These are phyloP conservation scores for Elsinoe batatas DNA, from an alignment of 2,329 filamentous ascomycete species.

Conservation along the genomic window DNA sequence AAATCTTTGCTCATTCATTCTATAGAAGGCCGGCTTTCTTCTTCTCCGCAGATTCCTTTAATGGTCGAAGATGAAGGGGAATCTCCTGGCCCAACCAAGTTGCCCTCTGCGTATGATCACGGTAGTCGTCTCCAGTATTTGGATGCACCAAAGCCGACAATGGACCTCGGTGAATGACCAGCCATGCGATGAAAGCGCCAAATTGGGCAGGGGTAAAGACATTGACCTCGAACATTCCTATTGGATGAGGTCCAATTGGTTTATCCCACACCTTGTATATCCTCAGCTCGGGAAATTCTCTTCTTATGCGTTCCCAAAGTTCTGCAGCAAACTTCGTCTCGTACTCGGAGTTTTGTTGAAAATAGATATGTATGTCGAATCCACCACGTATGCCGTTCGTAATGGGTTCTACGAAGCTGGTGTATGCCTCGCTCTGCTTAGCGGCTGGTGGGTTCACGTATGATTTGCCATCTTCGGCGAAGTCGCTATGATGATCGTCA, in stretches of 20 bases:
- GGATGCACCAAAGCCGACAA: slow-evolving; percentile 73
- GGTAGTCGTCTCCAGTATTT: slow-evolving; percentile 57
- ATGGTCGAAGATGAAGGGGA: slow-evolving; percentile 48
- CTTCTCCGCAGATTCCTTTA: slow-evolving; percentile 29
- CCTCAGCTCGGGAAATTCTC: slow-evolving; percentile 78
- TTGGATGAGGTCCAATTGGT: slow-evolving; percentile 70
- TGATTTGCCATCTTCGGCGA: slow-evolving; percentile 65
- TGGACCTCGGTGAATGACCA: slow-evolving; percentile 71
- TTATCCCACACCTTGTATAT: slow-evolving; percentile 69
- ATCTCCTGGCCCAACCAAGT: slow-evolving; percentile 65
- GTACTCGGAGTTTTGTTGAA: slow-evolving; percentile 50
- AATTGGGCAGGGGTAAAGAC: slow-evolving; percentile 76
- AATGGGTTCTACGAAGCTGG: slow-evolving; percentile 58
- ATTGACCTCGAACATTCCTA: slow-evolving; percentile 91
- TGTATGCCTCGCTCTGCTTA: slow-evolving; percentile 55
- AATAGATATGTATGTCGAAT: slow-evolving; percentile 85
- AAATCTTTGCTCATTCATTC: not conserved
- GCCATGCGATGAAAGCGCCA: slow-evolving; percentile 78
- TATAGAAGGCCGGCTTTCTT: slow-evolving; percentile 1
- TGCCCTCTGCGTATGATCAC: slow-evolving; percentile 58
- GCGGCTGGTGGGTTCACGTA: slow-evolving; percentile 56
- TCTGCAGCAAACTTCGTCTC: slow-evolving; percentile 60
- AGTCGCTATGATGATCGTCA: slow-evolving; percentile 37
- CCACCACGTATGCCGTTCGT: slow-evolving; percentile 57
- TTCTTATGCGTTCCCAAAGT: slow-evolving; percentile 66